Evolutionary conservation across 495 filamentous ascomycete species (phyloP), one percentile per base, ranked within the genome.

Genomic region (Neurospora africana): DNA sequence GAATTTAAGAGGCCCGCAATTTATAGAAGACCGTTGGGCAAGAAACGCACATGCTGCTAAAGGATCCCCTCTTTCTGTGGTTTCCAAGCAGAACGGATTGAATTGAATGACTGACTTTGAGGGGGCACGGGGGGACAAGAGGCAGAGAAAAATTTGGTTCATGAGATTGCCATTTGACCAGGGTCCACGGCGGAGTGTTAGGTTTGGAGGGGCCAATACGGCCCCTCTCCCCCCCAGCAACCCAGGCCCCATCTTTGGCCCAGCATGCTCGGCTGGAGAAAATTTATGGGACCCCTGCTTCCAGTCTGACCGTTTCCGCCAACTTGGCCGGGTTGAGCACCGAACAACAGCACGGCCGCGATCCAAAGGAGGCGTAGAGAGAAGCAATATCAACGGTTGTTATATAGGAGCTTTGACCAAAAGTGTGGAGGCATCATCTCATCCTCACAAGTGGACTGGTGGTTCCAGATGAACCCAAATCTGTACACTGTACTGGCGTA

Each of bases 21-120:
- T 82, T 82, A 76, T 79, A 84, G 78, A 83, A 81, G 78, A 81
- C 81, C 83, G 82, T 83, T 83, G 81, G 82, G 77, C 73, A 81
- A 79, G 58, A 79, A 82, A 81, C 77, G 76, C 81, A 77, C 78
- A 79, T 79, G 82, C 72, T 65, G 27, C 53, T 33, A 58, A 76
- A 80, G 75, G 72, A 72, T 74, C 75, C 73, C 68, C 70, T 72
- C 71, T 33, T 65, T 23, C 71, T 68, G 41, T 30, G 33, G 33
- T 69, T 68, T 65, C 27, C 23, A 65, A 65, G 27, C 30, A 65
- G 53, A 33, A 15, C 53, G 53, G 27, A 65, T 33, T 35, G 53
- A 65, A 27, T 65, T 65, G 53, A 61, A 33, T 65, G 53, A 65
- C 53, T 33, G 53, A 65, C 6, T 58, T 10, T 19, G 53, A 33